Base-by-base conservation (phyloP, 106 monocot genomes). In the Gastrodia elata region DNA sequence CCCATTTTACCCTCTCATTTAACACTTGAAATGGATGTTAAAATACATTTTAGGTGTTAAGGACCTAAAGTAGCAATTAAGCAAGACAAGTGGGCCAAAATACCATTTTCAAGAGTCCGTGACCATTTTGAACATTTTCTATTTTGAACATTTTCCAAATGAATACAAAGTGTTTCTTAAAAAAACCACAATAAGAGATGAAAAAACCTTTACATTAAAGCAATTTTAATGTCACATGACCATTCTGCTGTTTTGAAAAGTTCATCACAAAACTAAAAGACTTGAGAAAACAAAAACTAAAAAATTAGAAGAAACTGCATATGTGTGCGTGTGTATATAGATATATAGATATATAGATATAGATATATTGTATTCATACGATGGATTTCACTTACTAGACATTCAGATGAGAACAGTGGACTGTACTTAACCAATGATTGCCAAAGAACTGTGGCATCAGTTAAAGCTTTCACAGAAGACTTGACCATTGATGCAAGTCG, bases 401-500 rank as follows among this genome's bases (percentile, higher is more conserved):
- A 77, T 42, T 59, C 74, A 79, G 34, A 72, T 56, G 83, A 55
- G 13, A 77, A 77, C 42, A 71, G 8, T 26, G 71, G 35, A 8
- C 64, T 56, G 74, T 77, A 83, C 84, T 73, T 82, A 44, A 35
- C 72, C 76, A 89, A 41, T 20, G 74, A 83, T 55, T 76, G 42
- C n/a, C 34, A 38, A 74, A 92, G 80, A 84, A 72, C 83, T 71
- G 84, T 74, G 42, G 39, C 1, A 39, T 48, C 33, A 11, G 76
- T 80, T 26, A 95, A 89, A 73, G 22, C 26, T 65, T 77, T 0
- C 3, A 87, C 37, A 32, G 95, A 85, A 64, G 83, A 85, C 74
- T 73, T 85, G 39, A 89, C 71, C 69, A 92, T 38, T 48, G 80
- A 84, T 36, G 82, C 85, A 34, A 95, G 67, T 35, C 77, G 34